Base-by-base conservation (phyloP, 305 asterid genomes). In the Solanum chacoense region DNA sequence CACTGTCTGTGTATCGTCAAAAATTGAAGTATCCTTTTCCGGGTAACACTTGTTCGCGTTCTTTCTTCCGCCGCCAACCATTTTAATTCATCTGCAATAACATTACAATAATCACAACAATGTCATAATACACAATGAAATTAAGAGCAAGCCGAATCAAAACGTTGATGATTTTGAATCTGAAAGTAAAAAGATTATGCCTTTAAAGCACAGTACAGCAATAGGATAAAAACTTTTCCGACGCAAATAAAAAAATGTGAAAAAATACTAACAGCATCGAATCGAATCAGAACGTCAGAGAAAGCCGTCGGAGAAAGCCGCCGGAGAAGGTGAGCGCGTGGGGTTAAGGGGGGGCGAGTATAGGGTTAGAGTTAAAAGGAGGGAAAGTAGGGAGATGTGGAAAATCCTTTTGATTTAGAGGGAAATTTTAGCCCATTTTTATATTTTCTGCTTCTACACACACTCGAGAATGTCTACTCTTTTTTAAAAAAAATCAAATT, bases 331-430 rank as follows among this genome's bases (percentile, higher is more conserved):
- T 71, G 78, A 7, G 67, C 24, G 24, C 67, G 67, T 55, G 67
- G 67, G 63, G 22, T 14, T 45, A 14, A 45, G 65, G 76, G 42
- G 8, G 1, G 40, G 40, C 55, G 78, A 11, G 29, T 20, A 13
- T 90, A 88, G 89, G 90, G 91, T 80, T 86, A 75, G 90, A 89
- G 89, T 12, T 77, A 42, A 74, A 76, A 85, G 92, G 94, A 89
- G 91, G 91, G 93, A 90, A 89, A 90, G 29, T 77, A 84, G 73
- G 88, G 42, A 8, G 63, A 8, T 8, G 31, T 40, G 55, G 14
- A 76, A 50, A 36, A 79, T 83, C 80, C 86, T 34, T 50, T 50
- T 80, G 1, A 88, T 92, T 94, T 92, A 96, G 98, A 94, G 97
- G 98, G 98, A 95, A 95, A 92, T 73, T 28, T 69, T 6, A 4